Conservation (phyloP, 148 eudicot genomes). For the Dianthus caryophyllus region DNA sequence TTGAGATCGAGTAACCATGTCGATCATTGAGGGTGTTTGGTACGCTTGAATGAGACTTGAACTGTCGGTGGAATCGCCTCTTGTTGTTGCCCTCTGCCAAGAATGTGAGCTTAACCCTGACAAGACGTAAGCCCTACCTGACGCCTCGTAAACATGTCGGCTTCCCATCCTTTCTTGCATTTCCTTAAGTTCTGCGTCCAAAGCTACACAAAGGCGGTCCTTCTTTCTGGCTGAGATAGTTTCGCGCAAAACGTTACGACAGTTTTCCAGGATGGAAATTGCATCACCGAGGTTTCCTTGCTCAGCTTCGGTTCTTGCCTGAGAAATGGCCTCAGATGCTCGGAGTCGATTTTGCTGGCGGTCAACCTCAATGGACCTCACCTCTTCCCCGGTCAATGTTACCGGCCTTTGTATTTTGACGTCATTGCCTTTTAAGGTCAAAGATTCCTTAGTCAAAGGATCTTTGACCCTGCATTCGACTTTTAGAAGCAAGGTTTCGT, state of each 20-base stretch:
- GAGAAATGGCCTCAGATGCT: constrained; percentile 71
- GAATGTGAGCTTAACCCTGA: constrained; percentile 92
- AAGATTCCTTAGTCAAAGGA: constrained; percentile 45
- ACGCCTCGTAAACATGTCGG: constrained; percentile 64
- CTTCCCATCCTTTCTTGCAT: constrained; percentile 86
- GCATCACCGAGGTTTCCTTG: constrained; percentile 55
- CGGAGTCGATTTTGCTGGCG: constrained; percentile 58
- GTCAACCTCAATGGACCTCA: constrained; percentile 64
- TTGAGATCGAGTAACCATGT: constrained; percentile 33
- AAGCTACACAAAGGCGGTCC: constrained; percentile 53
- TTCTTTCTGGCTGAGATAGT: constrained; percentile 46
- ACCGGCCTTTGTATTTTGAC: constrained; percentile 48
- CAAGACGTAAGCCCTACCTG: constrained; percentile 78
- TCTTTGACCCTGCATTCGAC: constrained; percentile 48
- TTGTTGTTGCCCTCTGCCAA: constrained; percentile 83
- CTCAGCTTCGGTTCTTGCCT: constrained; percentile 60
- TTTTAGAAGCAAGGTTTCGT: constrained; percentile 40
- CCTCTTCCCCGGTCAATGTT: constrained; percentile 22
- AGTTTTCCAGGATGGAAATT: constrained; percentile 45
- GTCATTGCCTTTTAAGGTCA: constrained; percentile 35
- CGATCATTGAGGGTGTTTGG: constrained; percentile 38
- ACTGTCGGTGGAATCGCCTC: constrained; percentile 55
- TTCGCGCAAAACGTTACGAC: constrained; percentile 38
- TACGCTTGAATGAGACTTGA: constrained; percentile 30
- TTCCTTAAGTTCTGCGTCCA: constrained; percentile 67